Evolutionary conservation across 202 grass and related monocot genomes (phyloP).

Genomic region (Cymbopogon flexuosus): DNA sequence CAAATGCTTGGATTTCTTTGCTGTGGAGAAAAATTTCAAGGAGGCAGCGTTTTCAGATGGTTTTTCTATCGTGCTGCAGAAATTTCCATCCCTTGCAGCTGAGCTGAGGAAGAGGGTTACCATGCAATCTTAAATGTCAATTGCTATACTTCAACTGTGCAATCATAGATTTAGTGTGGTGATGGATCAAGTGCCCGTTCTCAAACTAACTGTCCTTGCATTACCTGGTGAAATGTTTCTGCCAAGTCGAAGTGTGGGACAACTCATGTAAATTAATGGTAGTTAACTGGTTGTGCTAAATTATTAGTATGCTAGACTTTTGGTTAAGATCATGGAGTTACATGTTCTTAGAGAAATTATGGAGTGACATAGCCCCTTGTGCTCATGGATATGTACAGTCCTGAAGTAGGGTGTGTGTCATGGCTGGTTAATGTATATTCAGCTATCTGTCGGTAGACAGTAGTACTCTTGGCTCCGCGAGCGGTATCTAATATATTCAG

Average conservation of each 20-base stretch:
- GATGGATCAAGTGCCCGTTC: background rate
- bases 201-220: background rate
- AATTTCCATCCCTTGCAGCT: too few species aligned
- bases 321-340: background rate
- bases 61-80: too few species aligned
- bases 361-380: background rate
- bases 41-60: too few species aligned
- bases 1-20: too few species aligned
- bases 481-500: background rate
- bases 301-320: background rate
- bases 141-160: too few species aligned
- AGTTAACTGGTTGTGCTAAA: background rate
- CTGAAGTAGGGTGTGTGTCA: background rate
- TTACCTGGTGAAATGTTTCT: background rate
- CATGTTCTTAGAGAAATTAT: background rate
- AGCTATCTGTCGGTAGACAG: background rate
- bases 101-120: too few species aligned
- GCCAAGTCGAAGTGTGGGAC: background rate
- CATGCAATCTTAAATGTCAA: too few species aligned
- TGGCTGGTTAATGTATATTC: background rate
- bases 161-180: background rate
- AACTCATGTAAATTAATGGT: background rate
- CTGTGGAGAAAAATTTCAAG: too few species aligned
- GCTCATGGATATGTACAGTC: background rate
- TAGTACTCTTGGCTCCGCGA: background rate